Conservation (phyloP, 306 rosid genomes). For the Betula pendula region DNA sequence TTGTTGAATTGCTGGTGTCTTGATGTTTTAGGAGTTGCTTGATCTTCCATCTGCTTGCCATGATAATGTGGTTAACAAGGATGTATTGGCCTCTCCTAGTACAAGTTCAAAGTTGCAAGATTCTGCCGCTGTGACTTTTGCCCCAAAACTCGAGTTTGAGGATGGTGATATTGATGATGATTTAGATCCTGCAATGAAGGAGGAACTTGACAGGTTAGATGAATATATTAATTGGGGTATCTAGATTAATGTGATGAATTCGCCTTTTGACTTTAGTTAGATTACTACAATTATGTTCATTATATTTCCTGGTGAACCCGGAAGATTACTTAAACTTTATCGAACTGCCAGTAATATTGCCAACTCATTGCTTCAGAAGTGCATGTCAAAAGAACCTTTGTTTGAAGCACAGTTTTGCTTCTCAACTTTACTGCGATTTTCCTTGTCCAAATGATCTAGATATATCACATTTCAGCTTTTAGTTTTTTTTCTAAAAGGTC, state of each 20-base stretch:
- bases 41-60: conserved; percentile 47
- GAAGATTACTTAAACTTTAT: background rate
- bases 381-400: background rate
- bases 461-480: background rate
- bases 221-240: conserved; percentile 16
- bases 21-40: conserved; percentile 54
- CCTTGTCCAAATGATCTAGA: background rate
- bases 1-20: conserved; percentile 13
- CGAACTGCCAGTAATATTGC: background rate
- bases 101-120: conserved; percentile 51
- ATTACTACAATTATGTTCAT: background rate
- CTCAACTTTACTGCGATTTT: background rate
- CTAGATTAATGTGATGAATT: conserved; percentile 7
- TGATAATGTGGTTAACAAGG: conserved; percentile 39
- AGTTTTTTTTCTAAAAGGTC: background rate
- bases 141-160: conserved; percentile 61
- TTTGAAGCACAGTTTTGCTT: background rate
- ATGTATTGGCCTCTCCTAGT: conserved; percentile 48
- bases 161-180: conserved; percentile 77
- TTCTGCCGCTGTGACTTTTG: conserved; percentile 40
- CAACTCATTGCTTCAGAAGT: conserved; percentile 1
- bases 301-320: background rate
- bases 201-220: conserved; percentile 81
- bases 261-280: background rate
- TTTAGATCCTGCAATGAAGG: conserved; percentile 86